phyloP scores from a whole-genome alignment of 2,329 filamentous ascomycete genomes.

The Calcarisporium arbuscula region DNA sequence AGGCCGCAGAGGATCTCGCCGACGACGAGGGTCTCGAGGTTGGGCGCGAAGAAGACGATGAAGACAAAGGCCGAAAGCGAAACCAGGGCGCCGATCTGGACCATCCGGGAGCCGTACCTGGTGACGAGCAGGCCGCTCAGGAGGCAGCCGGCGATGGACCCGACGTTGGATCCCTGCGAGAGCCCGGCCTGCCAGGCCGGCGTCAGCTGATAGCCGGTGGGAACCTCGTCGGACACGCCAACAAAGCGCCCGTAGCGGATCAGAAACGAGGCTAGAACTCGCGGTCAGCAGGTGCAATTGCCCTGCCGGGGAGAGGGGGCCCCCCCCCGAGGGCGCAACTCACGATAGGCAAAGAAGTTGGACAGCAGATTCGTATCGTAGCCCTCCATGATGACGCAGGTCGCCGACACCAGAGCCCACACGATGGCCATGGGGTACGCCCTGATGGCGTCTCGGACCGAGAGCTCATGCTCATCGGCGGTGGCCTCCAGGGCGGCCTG shows the following conservation, averaged over 20 bases:
- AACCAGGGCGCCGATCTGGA: conserved; percentile 5
- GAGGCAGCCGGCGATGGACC: conserved; percentile 41
- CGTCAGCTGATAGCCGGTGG: conserved; percentile 28
- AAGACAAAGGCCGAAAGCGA: conserved; percentile 36
- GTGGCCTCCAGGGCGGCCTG: conserved; percentile 1
- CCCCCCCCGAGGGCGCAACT: too few species aligned
- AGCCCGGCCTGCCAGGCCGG: conserved; percentile 45
- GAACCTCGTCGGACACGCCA: conserved; percentile 11
- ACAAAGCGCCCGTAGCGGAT: conserved; percentile 23
- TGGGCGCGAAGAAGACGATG: conserved; percentile 38
- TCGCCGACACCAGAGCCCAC: conserved; percentile 30
- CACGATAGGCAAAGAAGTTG: conserved; percentile 31
- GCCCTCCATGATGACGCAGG: conserved; percentile 38
- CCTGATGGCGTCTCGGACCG: conserved; percentile 19
- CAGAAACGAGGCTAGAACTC: conserved; percentile 12
- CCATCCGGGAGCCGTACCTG: conserved; percentile 29
- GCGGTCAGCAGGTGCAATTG: too few species aligned
- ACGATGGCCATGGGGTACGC: conserved; percentile 28
- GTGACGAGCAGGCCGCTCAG: conserved; percentile 37
- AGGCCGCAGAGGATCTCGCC: conserved; percentile 41
- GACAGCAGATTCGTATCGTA: conserved; percentile 28
- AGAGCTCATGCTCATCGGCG: conserved; percentile 18
- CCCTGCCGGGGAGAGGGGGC: too few species aligned
- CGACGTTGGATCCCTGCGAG: conserved; percentile 34
- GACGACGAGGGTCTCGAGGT: conserved; percentile 28